Evolutionary conservation across 2,329 filamentous ascomycete species (phyloP), one percentile per base, ranked within the genome.

Genomic region (Fusarium guadeloupense): DNA sequence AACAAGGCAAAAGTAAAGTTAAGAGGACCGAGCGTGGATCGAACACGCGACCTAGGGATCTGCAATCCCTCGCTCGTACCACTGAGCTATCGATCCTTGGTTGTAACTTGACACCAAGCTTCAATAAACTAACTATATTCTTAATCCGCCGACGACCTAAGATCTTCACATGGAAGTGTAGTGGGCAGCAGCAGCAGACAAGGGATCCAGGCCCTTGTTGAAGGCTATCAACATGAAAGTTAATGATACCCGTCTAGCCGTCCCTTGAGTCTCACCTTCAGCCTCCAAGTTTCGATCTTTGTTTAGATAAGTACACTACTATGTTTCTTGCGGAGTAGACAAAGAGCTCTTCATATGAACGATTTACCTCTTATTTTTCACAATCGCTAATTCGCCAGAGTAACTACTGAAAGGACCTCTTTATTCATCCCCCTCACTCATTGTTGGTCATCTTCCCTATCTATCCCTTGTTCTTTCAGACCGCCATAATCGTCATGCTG

Each of bases 31-130:
- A 64, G 61, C 61, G 61, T 64, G 61, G 61, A 64, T 64, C 61
- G 61, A 64, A 64, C 61, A 64, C 61, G 61, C 61, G 61, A 64
- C 61, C 61, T 64, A 64, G 61, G 62, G 62, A 64, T 64, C 62
- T 64, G 62, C 62, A 64, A 64, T 64, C 62, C 62, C 62, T 64
- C 62, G 62, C 62, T 64, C 62, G 26, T 64, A 64, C 62, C 62
- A 64, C 62, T 64, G 62, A 64, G 62, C 62, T 64, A 64, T 64
- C 62, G 62, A 64, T 65, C 61, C 61, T 59, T 65, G 16, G 38
- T 19, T 8, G 46, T 23, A 25, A 28, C 19, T n/a, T 30, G 31
- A n/a, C 9, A n/a, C n/a, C n/a, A n/a, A n/a, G n/a, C n/a, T n/a
- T 5, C 0, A 23, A 40, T 2, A 6, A 19, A 1, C 2, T 1